Percentiles rank a stretch among this genome's conserved stretches.
phyloP scores from a whole-genome alignment of 345 rosid genomes.

The Physaria fendleri region DNA sequence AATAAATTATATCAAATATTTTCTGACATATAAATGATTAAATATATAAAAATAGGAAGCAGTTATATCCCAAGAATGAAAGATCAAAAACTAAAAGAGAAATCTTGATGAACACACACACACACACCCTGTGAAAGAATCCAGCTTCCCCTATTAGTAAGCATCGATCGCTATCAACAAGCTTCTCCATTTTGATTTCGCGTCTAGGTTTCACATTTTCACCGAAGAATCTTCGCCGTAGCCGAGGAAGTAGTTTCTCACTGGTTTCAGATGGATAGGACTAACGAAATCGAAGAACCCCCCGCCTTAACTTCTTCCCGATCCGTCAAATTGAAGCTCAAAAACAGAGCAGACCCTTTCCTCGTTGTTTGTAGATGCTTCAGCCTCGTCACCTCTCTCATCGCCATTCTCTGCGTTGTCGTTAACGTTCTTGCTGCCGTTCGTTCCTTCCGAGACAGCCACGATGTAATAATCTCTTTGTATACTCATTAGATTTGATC shows the following conservation, averaged over 20 bases:
- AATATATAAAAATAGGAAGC: background rate
- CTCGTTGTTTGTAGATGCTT: constrained; percentile 73
- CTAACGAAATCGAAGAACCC: constrained; percentile 17
- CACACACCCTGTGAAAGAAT: constrained; percentile 9
- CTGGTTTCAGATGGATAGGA: constrained; percentile 21
- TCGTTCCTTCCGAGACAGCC: constrained; percentile 62
- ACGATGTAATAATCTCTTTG: constrained; percentile 44
- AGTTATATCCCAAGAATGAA: background rate
- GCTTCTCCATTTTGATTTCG: background rate
- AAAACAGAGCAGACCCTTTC: constrained; percentile 49
- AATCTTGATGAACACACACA: too few relatives aligned
- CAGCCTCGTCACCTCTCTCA: constrained; percentile 54
- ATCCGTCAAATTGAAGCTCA: constrained; percentile 20
- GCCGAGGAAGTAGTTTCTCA: background rate
- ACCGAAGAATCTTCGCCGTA: constrained; percentile 7
- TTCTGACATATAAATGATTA: background rate
- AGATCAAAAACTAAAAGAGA: background rate
- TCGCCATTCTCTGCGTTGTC: constrained; percentile 67
- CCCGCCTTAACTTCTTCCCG: constrained; percentile 1
- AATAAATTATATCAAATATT: too few relatives aligned
- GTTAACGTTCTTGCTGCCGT: constrained; percentile 87
- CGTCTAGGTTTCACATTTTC: background rate
- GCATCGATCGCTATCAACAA: background rate
- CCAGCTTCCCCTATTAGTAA: background rate
- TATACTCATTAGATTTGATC: background rate